Conservation (phyloP, 768 basidiomycete species). For the Steccherinum ochraceum region DNA sequence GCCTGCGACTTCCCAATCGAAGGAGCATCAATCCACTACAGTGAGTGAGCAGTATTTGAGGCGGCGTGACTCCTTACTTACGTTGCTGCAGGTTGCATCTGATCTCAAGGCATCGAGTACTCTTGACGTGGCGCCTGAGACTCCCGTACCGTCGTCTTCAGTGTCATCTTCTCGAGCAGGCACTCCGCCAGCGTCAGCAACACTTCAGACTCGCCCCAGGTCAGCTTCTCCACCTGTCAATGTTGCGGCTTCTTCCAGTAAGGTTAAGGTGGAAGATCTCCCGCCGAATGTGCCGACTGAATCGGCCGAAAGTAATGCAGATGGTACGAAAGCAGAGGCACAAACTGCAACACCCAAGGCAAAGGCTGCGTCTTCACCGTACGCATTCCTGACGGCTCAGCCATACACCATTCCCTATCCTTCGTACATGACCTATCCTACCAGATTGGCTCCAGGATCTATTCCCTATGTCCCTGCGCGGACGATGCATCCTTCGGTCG, state of each 20-base stretch:
- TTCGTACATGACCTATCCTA: not conserved
- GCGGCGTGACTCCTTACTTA: no score
- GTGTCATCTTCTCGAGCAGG: not conserved
- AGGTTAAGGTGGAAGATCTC: slow-evolving; percentile 15
- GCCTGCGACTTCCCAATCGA: no score
- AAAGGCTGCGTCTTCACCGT: no score
- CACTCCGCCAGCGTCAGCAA: not conserved
- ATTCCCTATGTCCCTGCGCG: not conserved
- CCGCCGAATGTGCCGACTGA: not conserved
- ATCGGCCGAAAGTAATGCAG: no score
- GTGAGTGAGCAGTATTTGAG: no score
- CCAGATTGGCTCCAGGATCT: not conserved
- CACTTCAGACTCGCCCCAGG: not conserved
- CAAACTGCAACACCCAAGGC: no score
- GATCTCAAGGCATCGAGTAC: no score
- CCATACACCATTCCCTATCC: no score
- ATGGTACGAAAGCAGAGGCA: no score
- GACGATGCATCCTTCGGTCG: not conserved
- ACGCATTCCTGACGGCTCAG: no score
- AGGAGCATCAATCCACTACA: no score
- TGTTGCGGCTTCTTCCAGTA: slow-evolving; percentile 27
- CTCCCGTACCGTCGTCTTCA: not conserved
- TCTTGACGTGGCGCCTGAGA: not conserved
- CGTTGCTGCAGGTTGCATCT: no score
- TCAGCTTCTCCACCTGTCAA: not conserved